Conservation (phyloP, 129 eudicot species). For the Flaveria robusta region DNA sequence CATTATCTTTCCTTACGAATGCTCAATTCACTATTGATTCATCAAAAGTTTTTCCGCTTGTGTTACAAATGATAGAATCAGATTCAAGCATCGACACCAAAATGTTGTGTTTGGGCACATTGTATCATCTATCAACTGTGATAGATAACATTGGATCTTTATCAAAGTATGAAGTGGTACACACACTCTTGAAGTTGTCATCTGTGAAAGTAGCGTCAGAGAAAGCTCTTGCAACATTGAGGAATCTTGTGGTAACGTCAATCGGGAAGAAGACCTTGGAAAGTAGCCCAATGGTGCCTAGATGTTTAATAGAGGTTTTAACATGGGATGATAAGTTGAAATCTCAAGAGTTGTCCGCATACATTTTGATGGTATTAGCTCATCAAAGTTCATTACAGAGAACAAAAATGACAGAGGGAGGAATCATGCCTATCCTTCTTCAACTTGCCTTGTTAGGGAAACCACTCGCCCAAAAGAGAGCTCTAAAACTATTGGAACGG, state of each 20-base stretch:
- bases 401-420: conserved; percentile 65
- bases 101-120: conserved; percentile 51
- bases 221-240: conserved; percentile 68
- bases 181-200: conserved; percentile 47
- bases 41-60: conserved; percentile 50
- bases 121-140: conserved; percentile 62
- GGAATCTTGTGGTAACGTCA: conserved; percentile 72
- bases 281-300: conserved; percentile 52
- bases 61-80: conserved; percentile 49
- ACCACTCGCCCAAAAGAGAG: conserved; percentile 74
- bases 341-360: conserved; percentile 71
- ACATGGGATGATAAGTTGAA: conserved; percentile 70
- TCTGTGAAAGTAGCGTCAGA: conserved; percentile 54
- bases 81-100: conserved; percentile 50
- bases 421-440: conserved; percentile 80
- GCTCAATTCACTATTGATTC: conserved; percentile 52
- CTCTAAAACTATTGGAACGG: conserved; percentile 75
- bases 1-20: conserved; percentile 59
- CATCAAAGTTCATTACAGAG: conserved; percentile 81
- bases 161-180: conserved; percentile 40
- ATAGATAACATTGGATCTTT: conserved; percentile 59
- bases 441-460: conserved; percentile 77
- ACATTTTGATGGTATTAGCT: conserved; percentile 77
- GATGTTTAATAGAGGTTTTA: conserved; percentile 61
- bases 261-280: conserved; percentile 72